Evolutionary conservation across 208 protist genomes (phyloP).

Genomic region (Jaenimonas drosophilae): DNA sequence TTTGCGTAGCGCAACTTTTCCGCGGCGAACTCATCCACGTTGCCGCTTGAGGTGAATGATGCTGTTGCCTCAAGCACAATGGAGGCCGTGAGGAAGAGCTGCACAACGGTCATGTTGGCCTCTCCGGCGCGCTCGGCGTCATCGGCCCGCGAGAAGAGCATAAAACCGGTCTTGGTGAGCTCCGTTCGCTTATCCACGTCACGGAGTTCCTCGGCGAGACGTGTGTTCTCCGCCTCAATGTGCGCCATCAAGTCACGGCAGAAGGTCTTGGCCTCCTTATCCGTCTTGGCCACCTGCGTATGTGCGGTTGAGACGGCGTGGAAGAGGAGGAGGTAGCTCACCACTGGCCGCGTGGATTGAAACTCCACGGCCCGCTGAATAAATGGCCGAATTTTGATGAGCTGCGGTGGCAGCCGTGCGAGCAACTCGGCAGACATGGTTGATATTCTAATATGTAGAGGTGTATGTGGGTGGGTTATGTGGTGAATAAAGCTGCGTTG

Average conservation of each 20-base stretch:
- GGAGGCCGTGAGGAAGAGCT: conserved; percentile 55
- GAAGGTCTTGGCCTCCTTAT: conserved; percentile 36
- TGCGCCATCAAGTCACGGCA: conserved; percentile 31
- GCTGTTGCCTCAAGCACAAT: conserved; percentile 69
- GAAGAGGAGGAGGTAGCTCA: conserved; percentile 64
- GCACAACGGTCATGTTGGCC: conserved; percentile 36
- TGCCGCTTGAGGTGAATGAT: conserved; percentile 60
- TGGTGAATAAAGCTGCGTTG: too few relatives aligned
- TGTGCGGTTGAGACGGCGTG: conserved; percentile 56
- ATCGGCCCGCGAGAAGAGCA: conserved; percentile 71
- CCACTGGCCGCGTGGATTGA: conserved; percentile 27
- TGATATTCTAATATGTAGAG: neutral
- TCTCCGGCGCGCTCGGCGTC: conserved; percentile 51
- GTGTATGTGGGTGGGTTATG: too few relatives aligned
- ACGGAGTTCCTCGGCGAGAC: conserved; percentile 17
- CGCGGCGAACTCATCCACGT: conserved; percentile 43
- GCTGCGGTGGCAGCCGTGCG: conserved; percentile 39
- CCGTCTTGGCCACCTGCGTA: conserved; percentile 27
- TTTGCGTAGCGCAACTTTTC: conserved; percentile 76
- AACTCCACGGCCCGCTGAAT: conserved; percentile 69
- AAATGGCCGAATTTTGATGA: conserved; percentile 33
- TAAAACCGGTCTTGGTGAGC: conserved; percentile 49
- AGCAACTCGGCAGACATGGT: conserved; percentile 14
- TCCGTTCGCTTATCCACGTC: conserved; percentile 46
- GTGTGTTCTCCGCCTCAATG: conserved; percentile 35